phyloP scores from a whole-genome alignment of 257 asterid species.

The Orobanche coerulescens region DNA sequence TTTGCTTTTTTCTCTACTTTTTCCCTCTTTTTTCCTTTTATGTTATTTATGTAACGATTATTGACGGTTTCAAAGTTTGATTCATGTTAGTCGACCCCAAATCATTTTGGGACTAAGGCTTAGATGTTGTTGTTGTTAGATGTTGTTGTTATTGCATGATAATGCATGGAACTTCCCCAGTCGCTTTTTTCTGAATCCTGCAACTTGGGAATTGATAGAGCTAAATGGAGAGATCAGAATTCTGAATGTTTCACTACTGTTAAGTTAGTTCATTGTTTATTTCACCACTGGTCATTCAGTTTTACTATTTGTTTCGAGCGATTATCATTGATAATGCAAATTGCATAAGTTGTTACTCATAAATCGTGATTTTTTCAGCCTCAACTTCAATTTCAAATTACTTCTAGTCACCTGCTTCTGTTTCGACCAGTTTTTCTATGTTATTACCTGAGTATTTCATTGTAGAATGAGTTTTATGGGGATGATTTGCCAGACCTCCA shows the following conservation, averaged over 20 bases:
- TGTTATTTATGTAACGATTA: too few relatives aligned
- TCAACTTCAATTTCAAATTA: not conserved
- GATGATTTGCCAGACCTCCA: slow-evolving; percentile 41
- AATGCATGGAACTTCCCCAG: not conserved
- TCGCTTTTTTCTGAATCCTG: not conserved
- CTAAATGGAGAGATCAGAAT: too few relatives aligned
- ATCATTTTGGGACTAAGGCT: too few relatives aligned
- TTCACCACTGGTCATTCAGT: not conserved
- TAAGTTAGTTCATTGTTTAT: slow-evolving; percentile 4
- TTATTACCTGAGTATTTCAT: slow-evolving; percentile 12
- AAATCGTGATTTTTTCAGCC: not conserved
- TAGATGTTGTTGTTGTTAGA: too few relatives aligned
- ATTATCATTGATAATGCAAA: not conserved
- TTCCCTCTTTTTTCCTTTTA: too few relatives aligned
- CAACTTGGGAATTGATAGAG: not conserved
- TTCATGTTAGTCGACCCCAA: too few relatives aligned
- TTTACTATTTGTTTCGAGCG: not conserved
- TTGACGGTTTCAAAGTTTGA: too few relatives aligned
- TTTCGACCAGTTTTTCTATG: slow-evolving; percentile 9
- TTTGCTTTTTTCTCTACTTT: too few relatives aligned
- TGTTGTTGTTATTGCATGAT: too few relatives aligned
- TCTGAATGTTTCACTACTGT: too few relatives aligned
- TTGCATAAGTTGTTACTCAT: not conserved
- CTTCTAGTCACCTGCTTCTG: not conserved
- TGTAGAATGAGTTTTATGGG: slow-evolving; percentile 36